These are phyloP conservation scores for Nicotiana tabacum DNA, from an alignment of 257 asterid genomes.

Conservation along the genomic window DNA sequence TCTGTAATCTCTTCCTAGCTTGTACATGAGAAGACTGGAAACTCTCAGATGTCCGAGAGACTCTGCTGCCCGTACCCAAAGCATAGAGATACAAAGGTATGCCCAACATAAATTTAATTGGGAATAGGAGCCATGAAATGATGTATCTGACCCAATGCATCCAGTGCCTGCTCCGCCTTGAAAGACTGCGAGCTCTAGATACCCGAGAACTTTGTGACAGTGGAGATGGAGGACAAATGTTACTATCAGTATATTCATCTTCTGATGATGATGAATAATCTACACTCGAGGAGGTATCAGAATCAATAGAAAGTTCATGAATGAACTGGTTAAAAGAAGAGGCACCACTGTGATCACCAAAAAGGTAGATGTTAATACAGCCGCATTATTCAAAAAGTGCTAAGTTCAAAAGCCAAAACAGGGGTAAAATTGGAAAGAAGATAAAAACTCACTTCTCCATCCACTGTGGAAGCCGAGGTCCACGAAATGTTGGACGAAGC, in stretches of 20 bases:
- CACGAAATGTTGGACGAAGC: slow-evolving; percentile 94
- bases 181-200: slow-evolving; percentile 56
- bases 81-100: slow-evolving; percentile 54
- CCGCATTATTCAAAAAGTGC: neutral
- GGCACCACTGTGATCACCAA: slow-evolving; percentile 65
- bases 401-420: neutral
- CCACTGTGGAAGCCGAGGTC: slow-evolving; percentile 98
- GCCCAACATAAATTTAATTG: slow-evolving; percentile 60
- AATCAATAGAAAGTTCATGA: slow-evolving; percentile 77
- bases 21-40: slow-evolving; percentile 27
- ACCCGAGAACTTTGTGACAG: slow-evolving; percentile 68
- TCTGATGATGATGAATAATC: slow-evolving; percentile 78
- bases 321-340: slow-evolving; percentile 93
- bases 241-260: slow-evolving; percentile 35
- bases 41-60: slow-evolving; percentile 39
- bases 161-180: slow-evolving; percentile 47
- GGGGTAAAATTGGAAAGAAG: neutral
- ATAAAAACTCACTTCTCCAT: slow-evolving; percentile 77
- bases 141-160: slow-evolving; percentile 53
- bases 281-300: slow-evolving; percentile 66
- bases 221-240: slow-evolving; percentile 68
- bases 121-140: slow-evolving; percentile 70
- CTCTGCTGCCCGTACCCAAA: slow-evolving; percentile 27
- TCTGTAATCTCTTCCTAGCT: slow-evolving; percentile 60
- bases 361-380: slow-evolving; percentile 15